These are phyloP conservation scores for Rhododendron ovatum DNA, from an alignment of 148 eudicot species.

Conservation along the genomic window DNA sequence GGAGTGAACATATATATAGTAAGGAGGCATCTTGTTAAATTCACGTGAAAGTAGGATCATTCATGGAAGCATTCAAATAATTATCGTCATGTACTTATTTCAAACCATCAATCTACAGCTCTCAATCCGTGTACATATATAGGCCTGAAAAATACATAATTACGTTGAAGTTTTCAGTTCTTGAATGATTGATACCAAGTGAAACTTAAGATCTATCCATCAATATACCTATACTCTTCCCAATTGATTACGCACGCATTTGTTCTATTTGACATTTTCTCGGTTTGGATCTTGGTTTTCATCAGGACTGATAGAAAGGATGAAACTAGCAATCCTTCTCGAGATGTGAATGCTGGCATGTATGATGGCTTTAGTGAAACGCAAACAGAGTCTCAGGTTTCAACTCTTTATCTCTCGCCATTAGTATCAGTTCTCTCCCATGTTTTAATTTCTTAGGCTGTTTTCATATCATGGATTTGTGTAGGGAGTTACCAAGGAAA, in stretches of 20 bases:
- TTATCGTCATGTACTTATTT: neutral
- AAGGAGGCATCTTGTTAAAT: neutral
- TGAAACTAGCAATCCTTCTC: constrained; percentile 28
- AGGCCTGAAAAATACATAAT: neutral
- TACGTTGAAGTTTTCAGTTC: neutral
- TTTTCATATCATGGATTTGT: neutral
- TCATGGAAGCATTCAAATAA: neutral
- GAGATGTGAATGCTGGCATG: constrained; percentile 34
- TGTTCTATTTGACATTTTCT: constrained; percentile 8
- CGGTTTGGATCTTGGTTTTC: neutral
- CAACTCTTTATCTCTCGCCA: constrained; percentile 8
- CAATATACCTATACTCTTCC: neutral
- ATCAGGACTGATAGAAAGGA: constrained; percentile 58
- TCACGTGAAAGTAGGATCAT: neutral
- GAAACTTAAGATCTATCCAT: neutral
- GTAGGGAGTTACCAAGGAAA: neutral
- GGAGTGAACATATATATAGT: neutral
- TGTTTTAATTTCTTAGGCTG: neutral
- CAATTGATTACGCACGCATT: neutral
- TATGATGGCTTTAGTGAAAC: constrained; percentile 88
- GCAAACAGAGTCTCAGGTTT: constrained; percentile 97
- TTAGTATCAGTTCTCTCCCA: neutral
- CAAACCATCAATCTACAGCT: neutral
- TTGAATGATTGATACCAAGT: neutral
- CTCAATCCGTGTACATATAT: neutral